phyloP scores from a whole-genome alignment of 2,329 filamentous ascomycete genomes.

The Paecilomyces niveus region DNA sequence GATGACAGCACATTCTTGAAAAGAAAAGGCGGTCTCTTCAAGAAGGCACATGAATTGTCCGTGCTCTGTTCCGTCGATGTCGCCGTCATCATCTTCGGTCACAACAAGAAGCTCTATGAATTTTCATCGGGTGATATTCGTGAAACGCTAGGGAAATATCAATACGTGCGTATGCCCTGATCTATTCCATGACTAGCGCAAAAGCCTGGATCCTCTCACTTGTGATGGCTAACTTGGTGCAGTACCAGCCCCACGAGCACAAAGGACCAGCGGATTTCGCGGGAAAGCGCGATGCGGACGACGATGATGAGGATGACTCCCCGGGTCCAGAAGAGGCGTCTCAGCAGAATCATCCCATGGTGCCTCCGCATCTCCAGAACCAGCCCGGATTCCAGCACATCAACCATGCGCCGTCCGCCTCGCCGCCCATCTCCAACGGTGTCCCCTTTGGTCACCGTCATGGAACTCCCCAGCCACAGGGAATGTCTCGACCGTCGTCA shows the following conservation, averaged over 20 bases:
- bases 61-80: slow-evolving; percentile 98
- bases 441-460: slow-evolving; percentile 64
- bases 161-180: slow-evolving; percentile 64
- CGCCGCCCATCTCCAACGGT: slow-evolving; percentile 77
- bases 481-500: slow-evolving; percentile 69
- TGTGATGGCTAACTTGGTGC: slow-evolving; percentile 54
- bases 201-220: slow-evolving; percentile 6
- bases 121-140: slow-evolving; percentile 93
- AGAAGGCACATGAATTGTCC: slow-evolving; percentile 97
- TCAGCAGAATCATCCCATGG: slow-evolving; percentile 40
- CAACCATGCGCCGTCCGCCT: slow-evolving; percentile 76
- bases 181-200: slow-evolving; percentile 1
- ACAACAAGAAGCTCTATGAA: slow-evolving; percentile 98
- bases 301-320: slow-evolving; percentile 73
- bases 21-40: slow-evolving; percentile 97
- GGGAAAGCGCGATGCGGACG: slow-evolving; percentile 65
- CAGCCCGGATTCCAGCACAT: slow-evolving; percentile 69
- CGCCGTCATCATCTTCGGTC: slow-evolving; percentile 95
- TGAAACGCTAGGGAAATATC: slow-evolving; percentile 78
- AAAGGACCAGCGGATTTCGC: slow-evolving; percentile 92
- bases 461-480: slow-evolving; percentile 73
- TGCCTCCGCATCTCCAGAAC: slow-evolving; percentile 64
- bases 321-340: slow-evolving; percentile 62
- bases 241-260: slow-evolving; percentile 81
- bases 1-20: slow-evolving; percentile 80